phyloP scores from a whole-genome alignment of 192 early-diverging fungal species.

The Backusella morwellensis region DNA sequence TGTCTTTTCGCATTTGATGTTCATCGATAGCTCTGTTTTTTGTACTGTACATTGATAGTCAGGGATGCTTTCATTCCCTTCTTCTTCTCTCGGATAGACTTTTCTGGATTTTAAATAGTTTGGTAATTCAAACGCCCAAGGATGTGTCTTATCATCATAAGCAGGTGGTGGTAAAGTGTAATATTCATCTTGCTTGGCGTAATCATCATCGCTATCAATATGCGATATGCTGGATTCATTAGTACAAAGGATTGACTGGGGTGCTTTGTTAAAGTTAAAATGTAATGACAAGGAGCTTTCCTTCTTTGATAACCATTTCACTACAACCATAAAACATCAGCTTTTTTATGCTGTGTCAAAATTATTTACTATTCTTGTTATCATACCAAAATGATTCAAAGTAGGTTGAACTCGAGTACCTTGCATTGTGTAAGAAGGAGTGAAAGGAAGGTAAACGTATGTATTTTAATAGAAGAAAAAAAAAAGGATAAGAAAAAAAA shows the following conservation, averaged over 20 bases:
- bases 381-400: background rate
- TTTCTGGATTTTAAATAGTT: background rate
- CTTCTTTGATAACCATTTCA: background rate
- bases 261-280: background rate
- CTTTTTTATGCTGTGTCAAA: background rate
- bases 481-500: background rate
- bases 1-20: constrained; percentile 47
- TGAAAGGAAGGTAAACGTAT: background rate
- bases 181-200: background rate
- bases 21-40: constrained; percentile 33
- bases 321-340: background rate
- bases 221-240: background rate
- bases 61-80: constrained; percentile 44
- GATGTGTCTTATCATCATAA: constrained; percentile 21
- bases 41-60: constrained; percentile 47
- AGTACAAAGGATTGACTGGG: background rate
- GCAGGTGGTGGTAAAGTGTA: constrained; percentile 6
- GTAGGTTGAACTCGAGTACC: background rate
- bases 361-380: background rate
- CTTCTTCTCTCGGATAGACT: constrained; percentile 36
- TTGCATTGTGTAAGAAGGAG: background rate
- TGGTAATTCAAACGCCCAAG: constrained; percentile 17
- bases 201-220: background rate
- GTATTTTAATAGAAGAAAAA: background rate
- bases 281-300: background rate